Evolutionary conservation across 108 stramenopile genomes (phyloP).

Genomic region (Cyclotella choctawhatcheeana): DNA sequence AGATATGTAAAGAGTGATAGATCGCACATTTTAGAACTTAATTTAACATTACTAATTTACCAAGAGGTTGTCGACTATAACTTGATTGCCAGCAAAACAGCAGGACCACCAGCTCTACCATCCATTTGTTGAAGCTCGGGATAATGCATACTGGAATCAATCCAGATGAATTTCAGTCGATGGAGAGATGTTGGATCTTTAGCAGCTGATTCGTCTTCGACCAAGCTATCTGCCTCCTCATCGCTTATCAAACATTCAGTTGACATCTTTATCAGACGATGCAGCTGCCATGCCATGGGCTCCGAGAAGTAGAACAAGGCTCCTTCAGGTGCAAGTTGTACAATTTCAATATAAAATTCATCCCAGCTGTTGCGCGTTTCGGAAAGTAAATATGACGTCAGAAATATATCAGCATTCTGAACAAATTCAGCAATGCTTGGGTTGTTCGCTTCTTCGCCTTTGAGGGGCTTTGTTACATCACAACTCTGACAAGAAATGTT

Average conservation of each 20-base stretch:
- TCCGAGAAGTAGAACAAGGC: conserved; percentile 74
- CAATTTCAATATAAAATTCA: conserved; percentile 53
- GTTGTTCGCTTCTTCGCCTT: neutral
- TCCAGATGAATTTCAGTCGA: conserved; percentile 60
- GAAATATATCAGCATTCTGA: conserved; percentile 51
- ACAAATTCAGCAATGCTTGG: conserved; percentile 9
- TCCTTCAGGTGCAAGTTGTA: conserved; percentile 37
- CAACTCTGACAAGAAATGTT: conserved; percentile 38
- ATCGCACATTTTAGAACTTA: too few species aligned
- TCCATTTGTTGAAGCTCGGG: conserved; percentile 64
- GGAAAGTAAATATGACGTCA: conserved; percentile 75
- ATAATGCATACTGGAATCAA: conserved; percentile 77
- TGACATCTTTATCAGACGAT: conserved; percentile 47
- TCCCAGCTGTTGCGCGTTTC: conserved; percentile 76
- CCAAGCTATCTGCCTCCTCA: neutral
- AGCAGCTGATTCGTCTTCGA: neutral
- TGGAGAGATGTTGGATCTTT: conserved; percentile 23
- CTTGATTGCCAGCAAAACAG: conserved; percentile 60
- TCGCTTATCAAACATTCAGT: neutral
- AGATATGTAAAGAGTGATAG: neutral
- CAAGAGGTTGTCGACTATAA: too few species aligned
- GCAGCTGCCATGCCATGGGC: conserved; percentile 81
- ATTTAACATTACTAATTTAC: too few species aligned
- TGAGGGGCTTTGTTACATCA: conserved; percentile 57
- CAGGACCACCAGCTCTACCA: conserved; percentile 67